Base-by-base conservation (phyloP, 176 grass and related monocot genomes). In the Aechmea fasciata region DNA sequence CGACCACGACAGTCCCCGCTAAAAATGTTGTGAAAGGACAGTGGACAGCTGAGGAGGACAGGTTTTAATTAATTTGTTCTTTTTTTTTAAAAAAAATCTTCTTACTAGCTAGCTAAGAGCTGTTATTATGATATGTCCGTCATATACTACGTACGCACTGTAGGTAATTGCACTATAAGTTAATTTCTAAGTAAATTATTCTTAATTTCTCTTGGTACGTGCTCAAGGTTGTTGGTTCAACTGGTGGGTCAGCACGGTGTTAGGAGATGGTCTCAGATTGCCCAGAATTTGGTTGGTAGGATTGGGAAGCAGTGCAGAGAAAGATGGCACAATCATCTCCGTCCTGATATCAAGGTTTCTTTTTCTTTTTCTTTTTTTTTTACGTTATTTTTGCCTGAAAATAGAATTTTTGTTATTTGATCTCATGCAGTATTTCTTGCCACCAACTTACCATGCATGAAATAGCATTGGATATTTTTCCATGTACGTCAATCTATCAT, bases 301-400 rank as follows among this genome's bases (percentile, higher is more conserved):
- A 92, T 92, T 15, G 88, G 88, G 10, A 96, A 92, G 76, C 85
- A 89, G 52, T 89, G 92, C 19, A 81, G 88, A 70, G 92, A 89
- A 66, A 76, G 92, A 83, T 92, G 85, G 85, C 90, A 88, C 29
- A 92, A 96, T 64, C 86, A 92, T 76, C 57, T 96, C 0, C 76
- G 77, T 0, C 92, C 88, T 8, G 68, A 85, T 59, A 89, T 89
- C 77, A 96, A 83, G 86, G 92, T 96, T 3, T 7, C 6, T 1
- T 41, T 33, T 33, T 41, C 5, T 41, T 41, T 41, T 8, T n/a
- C n/a, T n/a, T n/a, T n/a, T n/a, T n/a, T n/a, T n/a, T n/a, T n/a
- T n/a, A n/a, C n/a, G n/a, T n/a, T n/a, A n/a, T n/a, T n/a, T 7
- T 26, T 26, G 1, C 25, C 1, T 26, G 25, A 26, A 26, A 26